A percentile compares a stretch with the other conserved stretches of the same genome.
Conservation (phyloP, 169 alveolate genomes). For the Blepharisma undulans region DNA sequence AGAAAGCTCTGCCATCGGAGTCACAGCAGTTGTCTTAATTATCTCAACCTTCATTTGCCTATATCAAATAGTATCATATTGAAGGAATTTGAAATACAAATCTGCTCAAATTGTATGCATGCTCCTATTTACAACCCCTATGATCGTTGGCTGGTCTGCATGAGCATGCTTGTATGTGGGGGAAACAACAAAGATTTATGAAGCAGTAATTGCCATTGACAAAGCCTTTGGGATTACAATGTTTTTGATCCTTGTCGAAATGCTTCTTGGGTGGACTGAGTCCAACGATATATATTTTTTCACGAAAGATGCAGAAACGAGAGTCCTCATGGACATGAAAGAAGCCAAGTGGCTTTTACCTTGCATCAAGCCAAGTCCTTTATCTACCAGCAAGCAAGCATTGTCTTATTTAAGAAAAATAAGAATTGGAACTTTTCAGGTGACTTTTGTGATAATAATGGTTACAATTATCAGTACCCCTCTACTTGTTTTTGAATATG, state of each 20-base stretch:
- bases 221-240: background rate
- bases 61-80: background rate
- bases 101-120: background rate
- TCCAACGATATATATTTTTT: background rate
- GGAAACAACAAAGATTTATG: background rate
- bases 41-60: background rate
- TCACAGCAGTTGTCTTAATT: background rate
- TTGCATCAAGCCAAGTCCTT: background rate
- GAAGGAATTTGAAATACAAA: background rate
- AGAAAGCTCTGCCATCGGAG: background rate
- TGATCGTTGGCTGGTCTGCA: background rate
- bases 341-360: background rate
- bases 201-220: background rate
- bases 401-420: background rate
- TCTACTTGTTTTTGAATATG: too few relatives aligned
- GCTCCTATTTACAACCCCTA: background rate
- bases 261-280: conserved; percentile 22
- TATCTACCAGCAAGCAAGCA: background rate
- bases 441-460: background rate
- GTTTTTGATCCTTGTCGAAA: background rate
- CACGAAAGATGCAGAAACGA: background rate
- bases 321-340: background rate
- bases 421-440: background rate
- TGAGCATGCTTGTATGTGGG: background rate
- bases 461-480: too few relatives aligned